Conservation (phyloP, 179 eudicot genomes). For the Heliamphora pulchella region DNA sequence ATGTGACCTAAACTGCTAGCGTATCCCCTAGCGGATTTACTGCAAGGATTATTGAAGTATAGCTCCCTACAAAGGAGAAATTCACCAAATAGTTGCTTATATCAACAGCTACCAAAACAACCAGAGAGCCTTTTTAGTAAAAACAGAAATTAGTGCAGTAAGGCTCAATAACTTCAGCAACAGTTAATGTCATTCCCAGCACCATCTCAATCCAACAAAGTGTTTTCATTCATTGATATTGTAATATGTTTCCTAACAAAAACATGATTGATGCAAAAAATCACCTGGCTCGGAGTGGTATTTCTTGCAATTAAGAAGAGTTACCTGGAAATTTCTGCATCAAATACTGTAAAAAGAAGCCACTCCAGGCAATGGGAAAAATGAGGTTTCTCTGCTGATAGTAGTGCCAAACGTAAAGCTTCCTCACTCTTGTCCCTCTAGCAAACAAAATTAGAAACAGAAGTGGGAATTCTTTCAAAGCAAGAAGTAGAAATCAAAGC, state of each 20-base stretch:
- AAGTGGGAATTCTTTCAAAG: not conserved
- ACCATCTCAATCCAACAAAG: not conserved
- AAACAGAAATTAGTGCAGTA: not conserved
- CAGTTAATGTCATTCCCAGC: not conserved
- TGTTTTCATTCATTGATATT: not conserved
- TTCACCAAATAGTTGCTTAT: not conserved
- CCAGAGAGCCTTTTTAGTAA: not conserved
- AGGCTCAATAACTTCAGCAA: not conserved
- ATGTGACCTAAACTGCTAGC: not conserved
- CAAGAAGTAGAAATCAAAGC: not conserved
- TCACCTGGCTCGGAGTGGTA: not conserved
- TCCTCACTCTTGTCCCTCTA: slow-evolving; percentile 92
- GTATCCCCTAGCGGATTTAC: not conserved
- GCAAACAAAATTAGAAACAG: slow-evolving; percentile 14
- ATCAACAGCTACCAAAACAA: not conserved
- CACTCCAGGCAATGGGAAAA: slow-evolving; percentile 97
- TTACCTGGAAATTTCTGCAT: slow-evolving; percentile 92
- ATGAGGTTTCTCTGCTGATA: slow-evolving; percentile 93
- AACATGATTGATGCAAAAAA: not conserved
- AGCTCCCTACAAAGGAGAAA: not conserved
- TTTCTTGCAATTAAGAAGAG: not conserved
- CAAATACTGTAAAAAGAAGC: slow-evolving; percentile 99
- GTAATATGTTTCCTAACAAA: not conserved
- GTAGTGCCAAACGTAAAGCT: slow-evolving; percentile 78
- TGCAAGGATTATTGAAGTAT: not conserved